Evolutionary conservation across 2,329 filamentous ascomycete species (phyloP).

Genomic region (Botrytis elliptica): DNA sequence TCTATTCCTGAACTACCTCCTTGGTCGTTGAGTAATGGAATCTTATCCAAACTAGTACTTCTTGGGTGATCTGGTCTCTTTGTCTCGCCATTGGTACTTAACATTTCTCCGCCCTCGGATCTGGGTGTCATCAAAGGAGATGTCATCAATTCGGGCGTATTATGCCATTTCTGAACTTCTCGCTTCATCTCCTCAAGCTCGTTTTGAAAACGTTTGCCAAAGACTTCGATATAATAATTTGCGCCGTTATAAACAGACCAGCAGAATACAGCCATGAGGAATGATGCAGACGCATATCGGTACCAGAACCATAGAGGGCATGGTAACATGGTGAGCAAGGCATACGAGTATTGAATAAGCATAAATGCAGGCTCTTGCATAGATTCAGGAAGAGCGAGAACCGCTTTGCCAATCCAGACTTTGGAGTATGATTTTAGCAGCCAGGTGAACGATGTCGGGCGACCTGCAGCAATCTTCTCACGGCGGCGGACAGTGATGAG

Average conservation of each 20-base stretch:
- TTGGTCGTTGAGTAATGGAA: constrained; percentile 56
- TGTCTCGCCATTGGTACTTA: constrained; percentile 5
- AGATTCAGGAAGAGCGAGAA: constrained; percentile 70
- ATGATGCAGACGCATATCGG: constrained; percentile 72
- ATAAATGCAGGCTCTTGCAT: constrained; percentile 92
- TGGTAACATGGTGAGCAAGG: constrained; percentile 87
- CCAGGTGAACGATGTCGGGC: constrained; percentile 97
- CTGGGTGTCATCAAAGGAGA: constrained; percentile 45
- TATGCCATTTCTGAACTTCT: constrained; percentile 88
- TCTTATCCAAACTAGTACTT: constrained; percentile 48
- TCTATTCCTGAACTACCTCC: constrained; percentile 46
- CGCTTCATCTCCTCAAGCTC: constrained; percentile 86
- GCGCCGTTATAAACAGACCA: constrained; percentile 98
- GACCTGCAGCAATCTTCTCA: constrained; percentile 92
- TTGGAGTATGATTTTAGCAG: constrained; percentile 87
- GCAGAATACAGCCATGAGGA: constrained; percentile 78
- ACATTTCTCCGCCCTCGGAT: constrained; percentile 26
- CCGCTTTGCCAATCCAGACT: constrained; percentile 81
- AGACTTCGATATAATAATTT: constrained; percentile 97
- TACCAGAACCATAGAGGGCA: constrained; percentile 95
- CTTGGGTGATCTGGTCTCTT: constrained; percentile 22
- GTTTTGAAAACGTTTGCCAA: constrained; percentile 94
- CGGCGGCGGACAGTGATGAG: constrained; percentile 92
- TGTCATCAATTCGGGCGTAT: constrained; percentile 50
- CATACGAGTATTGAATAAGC: constrained; percentile 91